phyloP scores from a whole-genome alignment of 2,329 filamentous ascomycete genomes.

The Penicillium corylophilum region DNA sequence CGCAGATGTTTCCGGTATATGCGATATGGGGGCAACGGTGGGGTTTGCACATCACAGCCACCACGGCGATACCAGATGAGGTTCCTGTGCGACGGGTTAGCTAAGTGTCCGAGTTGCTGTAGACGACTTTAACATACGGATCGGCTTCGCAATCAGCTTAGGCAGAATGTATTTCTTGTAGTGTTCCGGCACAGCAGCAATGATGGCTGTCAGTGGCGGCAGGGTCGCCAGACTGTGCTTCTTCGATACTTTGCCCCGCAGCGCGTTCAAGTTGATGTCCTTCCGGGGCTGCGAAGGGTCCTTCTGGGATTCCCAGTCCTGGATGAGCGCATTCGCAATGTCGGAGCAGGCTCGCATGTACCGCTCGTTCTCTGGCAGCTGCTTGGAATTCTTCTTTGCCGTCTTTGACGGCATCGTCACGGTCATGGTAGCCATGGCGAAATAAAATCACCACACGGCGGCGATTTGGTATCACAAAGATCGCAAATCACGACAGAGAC shows the following conservation, averaged over 20 bases:
- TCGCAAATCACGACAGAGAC: neutral
- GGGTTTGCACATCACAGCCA: slow-evolving; percentile 99
- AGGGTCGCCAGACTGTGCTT: slow-evolving; percentile 88
- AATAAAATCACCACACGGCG: slow-evolving; percentile 14
- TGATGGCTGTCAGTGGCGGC: slow-evolving; percentile 92
- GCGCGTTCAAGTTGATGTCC: slow-evolving; percentile 88
- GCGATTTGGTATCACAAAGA: slow-evolving; percentile 1
- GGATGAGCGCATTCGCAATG: slow-evolving; percentile 88
- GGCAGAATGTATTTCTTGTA: slow-evolving; percentile 99
- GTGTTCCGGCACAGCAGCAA: slow-evolving; percentile 96
- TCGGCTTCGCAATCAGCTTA: slow-evolving; percentile 95
- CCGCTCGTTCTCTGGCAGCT: slow-evolving; percentile 90
- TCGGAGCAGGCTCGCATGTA: slow-evolving; percentile 94
- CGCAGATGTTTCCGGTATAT: slow-evolving; percentile 98
- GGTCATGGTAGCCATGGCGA: slow-evolving; percentile 61
- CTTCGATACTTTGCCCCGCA: slow-evolving; percentile 84
- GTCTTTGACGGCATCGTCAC: slow-evolving; percentile 59
- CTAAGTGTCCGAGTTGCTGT: neutral
- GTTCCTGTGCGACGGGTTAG: slow-evolving; percentile 60
- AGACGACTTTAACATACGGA: slow-evolving; percentile 57
- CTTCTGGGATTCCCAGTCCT: slow-evolving; percentile 82
- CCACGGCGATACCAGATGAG: slow-evolving; percentile 94
- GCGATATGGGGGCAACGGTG: slow-evolving; percentile 97
- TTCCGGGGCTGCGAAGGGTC: slow-evolving; percentile 71
- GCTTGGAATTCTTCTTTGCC: slow-evolving; percentile 66